Evolutionary conservation across 805 yeast species (phyloP).

Genomic region (Torulaspora gathmanii): DNA sequence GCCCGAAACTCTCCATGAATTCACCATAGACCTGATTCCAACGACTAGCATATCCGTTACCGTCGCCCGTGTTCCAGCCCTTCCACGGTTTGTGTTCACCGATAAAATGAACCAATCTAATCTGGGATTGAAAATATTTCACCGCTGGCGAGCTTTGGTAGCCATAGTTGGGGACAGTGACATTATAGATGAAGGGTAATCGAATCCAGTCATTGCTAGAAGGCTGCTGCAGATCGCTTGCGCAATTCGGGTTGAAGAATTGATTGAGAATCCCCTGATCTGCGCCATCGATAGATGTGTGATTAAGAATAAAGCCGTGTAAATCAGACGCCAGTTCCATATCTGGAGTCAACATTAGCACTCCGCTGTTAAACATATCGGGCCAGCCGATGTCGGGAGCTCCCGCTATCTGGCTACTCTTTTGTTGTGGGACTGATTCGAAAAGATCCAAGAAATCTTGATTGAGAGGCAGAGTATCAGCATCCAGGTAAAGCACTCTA

Average conservation of each 20-base stretch:
- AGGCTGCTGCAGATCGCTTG: constrained; percentile 1
- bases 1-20: constrained; percentile 14
- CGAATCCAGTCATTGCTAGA: constrained; percentile 50
- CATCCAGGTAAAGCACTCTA: constrained; percentile 55
- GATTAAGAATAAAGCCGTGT: constrained; percentile 24
- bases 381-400: constrained; percentile 90
- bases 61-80: constrained; percentile 11
- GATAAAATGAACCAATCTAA: constrained; percentile 58
- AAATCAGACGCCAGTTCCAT: constrained; percentile 41
- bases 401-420: constrained; percentile 40
- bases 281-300: constrained; percentile 71
- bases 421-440: constrained; percentile 23
- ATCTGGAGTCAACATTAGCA: constrained; percentile 57
- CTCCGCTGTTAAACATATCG: constrained; percentile 80
- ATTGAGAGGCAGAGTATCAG: constrained; percentile 54
- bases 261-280: constrained; percentile 89
- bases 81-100: constrained; percentile 61
- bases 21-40: constrained; percentile 21
- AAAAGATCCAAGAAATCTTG: constrained; percentile 23
- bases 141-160: constrained; percentile 74
- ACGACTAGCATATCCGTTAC: constrained; percentile 10
- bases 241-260: constrained; percentile 45
- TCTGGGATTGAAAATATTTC: constrained; percentile 43
- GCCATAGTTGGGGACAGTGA: constrained; percentile 60
- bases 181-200: constrained; percentile 78